Conservation (phyloP, 2,329 filamentous ascomycete species). For the Penicillium sp. region DNA sequence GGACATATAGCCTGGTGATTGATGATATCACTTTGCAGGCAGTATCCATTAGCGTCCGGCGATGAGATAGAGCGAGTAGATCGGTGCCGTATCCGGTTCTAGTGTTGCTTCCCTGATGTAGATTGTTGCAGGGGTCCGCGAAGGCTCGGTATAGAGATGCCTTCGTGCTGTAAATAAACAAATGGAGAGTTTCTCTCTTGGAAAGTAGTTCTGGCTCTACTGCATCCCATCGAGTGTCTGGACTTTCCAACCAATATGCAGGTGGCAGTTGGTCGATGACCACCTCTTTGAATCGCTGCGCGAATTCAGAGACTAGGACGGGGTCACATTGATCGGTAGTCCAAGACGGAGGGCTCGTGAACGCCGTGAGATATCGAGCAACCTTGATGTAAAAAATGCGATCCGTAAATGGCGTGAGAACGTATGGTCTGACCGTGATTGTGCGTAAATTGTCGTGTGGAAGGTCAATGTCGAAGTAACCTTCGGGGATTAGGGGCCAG, state of each 20-base stretch:
- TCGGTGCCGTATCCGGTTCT: constrained; percentile 9
- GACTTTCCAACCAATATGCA: constrained; percentile 13
- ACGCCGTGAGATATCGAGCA: constrained; percentile 19
- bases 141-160: constrained; percentile 19
- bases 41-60: constrained; percentile 16
- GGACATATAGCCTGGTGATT: constrained; percentile 13
- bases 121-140: constrained; percentile 18
- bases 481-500: constrained; percentile 24
- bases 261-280: constrained; percentile 19
- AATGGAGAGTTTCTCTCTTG: constrained; percentile 15
- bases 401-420: constrained; percentile 22
- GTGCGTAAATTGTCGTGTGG: constrained; percentile 17
- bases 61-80: constrained; percentile 18
- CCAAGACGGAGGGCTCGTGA: constrained; percentile 24
- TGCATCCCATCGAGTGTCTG: constrained; percentile 17
- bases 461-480: constrained; percentile 21
- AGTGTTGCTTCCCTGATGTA: constrained; percentile 9
- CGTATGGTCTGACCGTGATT: constrained; percentile 10
- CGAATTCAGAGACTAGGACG: constrained; percentile 16
- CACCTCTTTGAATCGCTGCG: constrained; percentile 20
- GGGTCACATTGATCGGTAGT: constrained; percentile 15
- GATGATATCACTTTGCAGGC: constrained; percentile 14
- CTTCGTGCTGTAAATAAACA: constrained; percentile 15
- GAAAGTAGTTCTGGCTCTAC: constrained; percentile 5
- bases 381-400: constrained; percentile 21